Conservation (phyloP, 139 green algal genomes). For the Astrephomene gubernaculifera region DNA sequence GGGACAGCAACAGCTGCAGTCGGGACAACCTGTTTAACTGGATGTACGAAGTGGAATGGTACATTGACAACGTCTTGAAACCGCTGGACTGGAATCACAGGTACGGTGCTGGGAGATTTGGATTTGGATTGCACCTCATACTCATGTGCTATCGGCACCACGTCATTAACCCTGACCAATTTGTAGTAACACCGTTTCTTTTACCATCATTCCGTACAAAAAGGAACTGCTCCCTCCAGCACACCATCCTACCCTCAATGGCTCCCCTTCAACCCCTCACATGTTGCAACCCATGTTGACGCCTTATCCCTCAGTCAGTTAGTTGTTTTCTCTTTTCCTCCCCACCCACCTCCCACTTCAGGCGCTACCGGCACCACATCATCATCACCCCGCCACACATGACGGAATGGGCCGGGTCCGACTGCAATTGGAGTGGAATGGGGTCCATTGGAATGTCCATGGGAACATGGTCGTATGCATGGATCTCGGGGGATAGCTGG, state of each 20-base stretch:
- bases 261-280: neutral
- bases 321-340: neutral
- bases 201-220: too few species aligned
- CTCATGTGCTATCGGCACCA: neutral
- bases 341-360: neutral
- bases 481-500: constrained; percentile 50
- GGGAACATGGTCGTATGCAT: constrained; percentile 36
- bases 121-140: neutral
- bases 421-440: constrained; percentile 43
- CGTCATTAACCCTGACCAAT: neutral
- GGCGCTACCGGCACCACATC: constrained; percentile 46
- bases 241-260: too few species aligned
- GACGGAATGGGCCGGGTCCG: constrained; percentile 15
- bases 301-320: too few species aligned
- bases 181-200: neutral
- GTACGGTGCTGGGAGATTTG: neutral
- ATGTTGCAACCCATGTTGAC: too few species aligned
- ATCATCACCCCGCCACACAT: constrained; percentile 45
- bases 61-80: constrained; percentile 41
- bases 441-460: constrained; percentile 40
- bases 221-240: too few species aligned
- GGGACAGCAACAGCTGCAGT: constrained; percentile 25
- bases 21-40: constrained; percentile 40
- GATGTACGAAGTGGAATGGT: constrained; percentile 44
- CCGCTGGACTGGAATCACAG: constrained; percentile 33